phyloP scores from a whole-genome alignment of 2,329 filamentous ascomycete genomes.

The Colletotrichum coccodes region DNA sequence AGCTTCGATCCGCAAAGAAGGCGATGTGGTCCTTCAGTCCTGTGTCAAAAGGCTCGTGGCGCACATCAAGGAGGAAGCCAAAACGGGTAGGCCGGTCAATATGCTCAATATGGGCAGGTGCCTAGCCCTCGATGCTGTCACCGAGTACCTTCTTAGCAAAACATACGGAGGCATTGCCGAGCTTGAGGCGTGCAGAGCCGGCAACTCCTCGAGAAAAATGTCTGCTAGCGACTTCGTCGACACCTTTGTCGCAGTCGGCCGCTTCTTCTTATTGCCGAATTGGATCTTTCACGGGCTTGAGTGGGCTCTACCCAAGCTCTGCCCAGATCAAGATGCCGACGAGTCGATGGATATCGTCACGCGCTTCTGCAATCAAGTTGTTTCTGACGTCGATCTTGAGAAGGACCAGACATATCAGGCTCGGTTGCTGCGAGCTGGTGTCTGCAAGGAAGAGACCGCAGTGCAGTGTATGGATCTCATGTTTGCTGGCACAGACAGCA shows the following conservation, averaged over 20 bases:
- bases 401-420: slow-evolving; percentile 3
- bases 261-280: neutral
- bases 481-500: slow-evolving; percentile 10
- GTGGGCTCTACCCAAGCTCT: neutral
- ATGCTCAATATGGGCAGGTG: neutral
- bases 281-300: neutral
- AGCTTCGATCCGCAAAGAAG: neutral
- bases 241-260: neutral
- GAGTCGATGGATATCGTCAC: slow-evolving; percentile 1
- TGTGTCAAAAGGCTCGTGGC: neutral
- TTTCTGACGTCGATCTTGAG: neutral
- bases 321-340: neutral
- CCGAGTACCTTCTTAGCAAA: neutral
- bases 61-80: neutral
- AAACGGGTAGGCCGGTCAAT: neutral
- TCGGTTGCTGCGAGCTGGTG: neutral
- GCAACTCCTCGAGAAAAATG: neutral
- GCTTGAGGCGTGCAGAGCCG: neutral
- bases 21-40: neutral
- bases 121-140: neutral
- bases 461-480: slow-evolving; percentile 7
- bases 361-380: neutral
- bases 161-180: neutral
- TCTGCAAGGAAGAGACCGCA: neutral
- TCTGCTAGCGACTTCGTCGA: slow-evolving; percentile 13